These are phyloP conservation scores for Paraconiothyrium brasiliense DNA, from an alignment of 2,329 filamentous ascomycete genomes.

Conservation along the genomic window DNA sequence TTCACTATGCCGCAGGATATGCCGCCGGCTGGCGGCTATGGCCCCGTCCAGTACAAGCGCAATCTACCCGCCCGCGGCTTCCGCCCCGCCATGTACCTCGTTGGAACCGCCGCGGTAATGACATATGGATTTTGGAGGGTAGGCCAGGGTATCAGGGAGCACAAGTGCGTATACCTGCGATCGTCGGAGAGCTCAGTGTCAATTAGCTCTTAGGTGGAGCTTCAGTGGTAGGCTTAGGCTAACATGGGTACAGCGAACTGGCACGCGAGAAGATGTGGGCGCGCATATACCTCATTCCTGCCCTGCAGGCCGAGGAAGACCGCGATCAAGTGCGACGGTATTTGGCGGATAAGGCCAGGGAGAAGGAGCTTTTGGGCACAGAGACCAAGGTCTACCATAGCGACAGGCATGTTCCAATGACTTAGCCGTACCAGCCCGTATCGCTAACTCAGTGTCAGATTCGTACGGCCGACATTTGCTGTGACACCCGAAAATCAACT, in stretches of 20 bases:
- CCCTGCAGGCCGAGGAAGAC: conserved; percentile 96
- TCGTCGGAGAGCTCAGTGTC: background rate
- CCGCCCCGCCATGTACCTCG: conserved; percentile 80
- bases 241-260: conserved; percentile 74
- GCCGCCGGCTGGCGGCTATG: conserved; percentile 94
- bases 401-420: conserved; percentile 72
- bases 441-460: conserved; percentile 37
- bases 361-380: conserved; percentile 88
- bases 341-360: conserved; percentile 85
- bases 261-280: conserved; percentile 98
- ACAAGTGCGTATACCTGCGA: conserved; percentile 72
- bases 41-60: conserved; percentile 96
- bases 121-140: conserved; percentile 90
- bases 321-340: conserved; percentile 90
- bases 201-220: background rate
- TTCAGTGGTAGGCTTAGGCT: conserved; percentile 20
- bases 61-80: conserved; percentile 93
- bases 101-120: conserved; percentile 81
- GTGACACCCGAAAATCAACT: conserved; percentile 71
- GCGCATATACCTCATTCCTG: conserved; percentile 90
- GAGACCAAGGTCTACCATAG: conserved; percentile 87
- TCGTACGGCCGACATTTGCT: conserved; percentile 80
- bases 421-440: background rate
- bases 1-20: conserved; percentile 94
- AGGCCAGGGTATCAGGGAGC: conserved; percentile 84